Evolutionary conservation across 768 basidiomycete species (phyloP).

Genomic region (Termitomyces bulborhizus): DNA sequence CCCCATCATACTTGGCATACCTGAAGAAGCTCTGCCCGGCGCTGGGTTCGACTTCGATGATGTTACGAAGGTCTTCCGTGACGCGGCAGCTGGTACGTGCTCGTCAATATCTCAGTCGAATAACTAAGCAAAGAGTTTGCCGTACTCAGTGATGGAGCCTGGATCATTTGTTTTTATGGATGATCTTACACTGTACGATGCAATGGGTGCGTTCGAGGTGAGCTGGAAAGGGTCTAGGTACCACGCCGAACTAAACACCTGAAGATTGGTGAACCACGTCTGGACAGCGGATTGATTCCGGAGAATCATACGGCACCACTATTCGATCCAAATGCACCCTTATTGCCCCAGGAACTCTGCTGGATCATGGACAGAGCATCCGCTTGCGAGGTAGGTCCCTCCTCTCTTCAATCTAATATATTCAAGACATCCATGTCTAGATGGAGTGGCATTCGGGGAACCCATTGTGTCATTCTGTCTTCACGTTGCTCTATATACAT

Average conservation of each 20-base stretch:
- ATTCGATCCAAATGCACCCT: slow-evolving; percentile 58
- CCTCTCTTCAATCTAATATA: neutral
- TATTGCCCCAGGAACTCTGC: slow-evolving; percentile 78
- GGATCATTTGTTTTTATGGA: slow-evolving; percentile 61
- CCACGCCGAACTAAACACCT: slow-evolving; percentile 9
- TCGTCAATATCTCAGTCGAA: neutral
- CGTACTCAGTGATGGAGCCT: slow-evolving; percentile 48
- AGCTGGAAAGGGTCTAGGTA: slow-evolving; percentile 10
- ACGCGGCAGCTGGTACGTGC: slow-evolving; percentile 56
- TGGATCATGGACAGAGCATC: slow-evolving; percentile 81
- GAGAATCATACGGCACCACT: slow-evolving; percentile 34
- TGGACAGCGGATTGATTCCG: slow-evolving; percentile 71
- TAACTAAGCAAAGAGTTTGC: neutral
- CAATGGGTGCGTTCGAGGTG: slow-evolving; percentile 94
- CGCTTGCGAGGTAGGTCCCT: slow-evolving; percentile 64
- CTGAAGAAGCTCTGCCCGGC: slow-evolving; percentile 41
- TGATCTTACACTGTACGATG: slow-evolving; percentile 71
- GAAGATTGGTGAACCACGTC: slow-evolving; percentile 85
- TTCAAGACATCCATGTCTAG: slow-evolving; percentile 31
- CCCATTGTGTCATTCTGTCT: slow-evolving; percentile 82
- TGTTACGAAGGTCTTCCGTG: slow-evolving; percentile 51
- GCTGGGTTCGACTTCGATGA: slow-evolving; percentile 53
- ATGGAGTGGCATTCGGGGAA: slow-evolving; percentile 86
- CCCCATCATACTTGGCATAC: slow-evolving; percentile 7
- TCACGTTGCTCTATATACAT: slow-evolving; percentile 72